Evolutionary conservation across 2,329 filamentous ascomycete species (phyloP).

Genomic region (Calonectria fujianensis): DNA sequence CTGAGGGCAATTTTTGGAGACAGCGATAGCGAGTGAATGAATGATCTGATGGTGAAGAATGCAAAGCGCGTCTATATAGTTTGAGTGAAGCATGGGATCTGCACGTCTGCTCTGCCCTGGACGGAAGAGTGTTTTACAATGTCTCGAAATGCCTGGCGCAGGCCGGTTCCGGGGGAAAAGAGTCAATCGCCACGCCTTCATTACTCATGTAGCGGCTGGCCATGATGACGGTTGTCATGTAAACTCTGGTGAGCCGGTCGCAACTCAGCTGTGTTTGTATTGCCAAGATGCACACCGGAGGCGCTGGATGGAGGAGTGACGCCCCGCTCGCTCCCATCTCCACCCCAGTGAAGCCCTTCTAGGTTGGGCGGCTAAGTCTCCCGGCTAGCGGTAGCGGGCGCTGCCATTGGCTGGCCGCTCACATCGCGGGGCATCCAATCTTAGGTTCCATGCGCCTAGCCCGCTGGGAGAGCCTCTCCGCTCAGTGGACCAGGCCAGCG

Average conservation of each 20-base stretch:
- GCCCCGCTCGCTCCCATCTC: slow-evolving; percentile 41
- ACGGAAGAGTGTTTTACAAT: not conserved
- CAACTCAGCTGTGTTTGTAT: not conserved
- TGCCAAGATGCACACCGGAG: slow-evolving; percentile 8
- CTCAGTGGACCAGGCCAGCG: slow-evolving; percentile 44
- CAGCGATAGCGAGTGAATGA: slow-evolving; percentile 78
- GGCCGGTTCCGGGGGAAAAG: not conserved
- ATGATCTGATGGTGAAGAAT: slow-evolving; percentile 18
- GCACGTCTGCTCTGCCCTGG: not conserved
- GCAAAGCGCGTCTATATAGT: slow-evolving; percentile 5
- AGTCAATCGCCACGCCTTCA: not conserved
- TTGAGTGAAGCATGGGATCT: slow-evolving; percentile 3
- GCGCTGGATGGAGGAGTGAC: slow-evolving; percentile 17
- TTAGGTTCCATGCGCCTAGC: slow-evolving; percentile 49
- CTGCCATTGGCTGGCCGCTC: slow-evolving; percentile 45
- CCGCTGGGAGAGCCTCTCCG: slow-evolving; percentile 47
- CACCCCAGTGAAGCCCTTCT: slow-evolving; percentile 40
- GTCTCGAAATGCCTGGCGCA: not conserved
- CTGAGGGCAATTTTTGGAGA: slow-evolving; percentile 97
- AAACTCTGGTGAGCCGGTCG: not conserved
- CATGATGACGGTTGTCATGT: slow-evolving; percentile 7
- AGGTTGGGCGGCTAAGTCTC: slow-evolving; percentile 52
- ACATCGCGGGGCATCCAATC: slow-evolving; percentile 53
- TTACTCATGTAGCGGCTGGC: slow-evolving; percentile 18
- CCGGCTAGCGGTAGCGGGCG: slow-evolving; percentile 15